Base-by-base conservation (phyloP, 805 yeast genomes). In the Teunomyces aglyptinius region DNA sequence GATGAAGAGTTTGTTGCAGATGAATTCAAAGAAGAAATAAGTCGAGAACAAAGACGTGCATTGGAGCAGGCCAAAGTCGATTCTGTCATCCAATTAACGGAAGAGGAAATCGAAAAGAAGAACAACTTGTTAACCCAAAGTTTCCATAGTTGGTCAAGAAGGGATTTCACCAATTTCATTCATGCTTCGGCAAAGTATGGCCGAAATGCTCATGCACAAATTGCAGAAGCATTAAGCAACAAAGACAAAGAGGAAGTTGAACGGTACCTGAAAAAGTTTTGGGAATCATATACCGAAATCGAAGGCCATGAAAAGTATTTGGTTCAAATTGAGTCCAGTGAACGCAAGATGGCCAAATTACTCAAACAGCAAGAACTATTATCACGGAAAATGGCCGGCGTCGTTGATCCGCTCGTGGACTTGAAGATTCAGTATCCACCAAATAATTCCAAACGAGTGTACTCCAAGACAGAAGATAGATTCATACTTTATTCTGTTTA, bases 401-500 rank as follows among this genome's bases (percentile, higher is more conserved):
- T 75, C 35, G 69, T 71, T n/a, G 79, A 76, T 47, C 90, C 91
- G 0, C 60, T 85, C 18, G 81, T 81, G 38, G 82, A 84, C 36
- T 65, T 87, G 63, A 66, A 65, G 3, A 82, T 87, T 19, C 85
- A 80, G 45, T 87, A 85, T 49, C 92, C 94, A 0, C 91, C 91
- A n/a, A 86, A 86, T 59, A 86, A 85, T 60, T 85, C 94, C 10
- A 85, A 86, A 57, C 69, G 90, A 54, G 75, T 85, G 6, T 87
- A 85, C 56, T 81, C 87, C 6, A 78, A 80, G 27, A 62, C 76
- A 0, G 95, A 87, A 58, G 96, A 87, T 58, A 73, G 88, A 44
- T 87, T 82, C 54, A 67, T 87, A 20, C 59, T 87, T 42, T 55
- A 76, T 24, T 77, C 80, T 45, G 85, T 84, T 1, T 74, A 83